Base-by-base conservation (phyloP, 2,329 filamentous ascomycete genomes). In the Aureobasidium vineae region DNA sequence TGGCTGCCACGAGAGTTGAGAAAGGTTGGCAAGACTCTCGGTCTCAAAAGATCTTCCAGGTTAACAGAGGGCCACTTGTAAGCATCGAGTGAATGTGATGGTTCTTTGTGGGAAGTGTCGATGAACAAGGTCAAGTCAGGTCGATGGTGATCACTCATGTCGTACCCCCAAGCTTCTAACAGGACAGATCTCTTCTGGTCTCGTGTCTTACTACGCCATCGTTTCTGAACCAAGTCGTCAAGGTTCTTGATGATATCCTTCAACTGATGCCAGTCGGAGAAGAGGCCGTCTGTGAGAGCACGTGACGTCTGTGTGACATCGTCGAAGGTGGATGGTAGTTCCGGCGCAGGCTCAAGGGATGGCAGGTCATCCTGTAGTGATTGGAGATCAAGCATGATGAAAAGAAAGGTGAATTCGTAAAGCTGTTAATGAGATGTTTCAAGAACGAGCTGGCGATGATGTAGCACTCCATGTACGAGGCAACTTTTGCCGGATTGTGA, bases 51-150 rank as follows among this genome's bases (percentile, higher is more conserved):
- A 69, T 88, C 85, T 66, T 88, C 83, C 49, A 83, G 75, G 68
- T 88, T 88, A 71, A 88, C 81, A 52, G 82, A 78, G 0, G 85
- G 85, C 78, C 80, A 86, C 45, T 84, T 72, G 67, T 75, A 85
- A 16, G 74, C 65, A 6, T 79, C 76, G 0, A 65, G 66, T 21
- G 60, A 21, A 13, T 53, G 21, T 53, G 70, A 66, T 8, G 49
- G 41, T 31, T 69, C 70, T 0, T 68, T 69, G 13, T 72, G 70
- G 40, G 70, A 72, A n/a, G 63, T 66, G 43, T 49, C 21, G 2
- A 70, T 66, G n/a, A 71, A 68, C 26, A 77, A 72, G 21, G 71
- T 72, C 41, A 85, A 82, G 66, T 87, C 85, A 0, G 85, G 84
- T 0, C 83, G 81, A 71, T 87, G 84, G 0, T 60, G 69, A 0